Percentiles rank a stretch among this genome's conserved stretches.
These are phyloP conservation scores for Calonectria hawksworthii DNA, from an alignment of 2,329 filamentous ascomycete genomes.

Conservation along the genomic window DNA sequence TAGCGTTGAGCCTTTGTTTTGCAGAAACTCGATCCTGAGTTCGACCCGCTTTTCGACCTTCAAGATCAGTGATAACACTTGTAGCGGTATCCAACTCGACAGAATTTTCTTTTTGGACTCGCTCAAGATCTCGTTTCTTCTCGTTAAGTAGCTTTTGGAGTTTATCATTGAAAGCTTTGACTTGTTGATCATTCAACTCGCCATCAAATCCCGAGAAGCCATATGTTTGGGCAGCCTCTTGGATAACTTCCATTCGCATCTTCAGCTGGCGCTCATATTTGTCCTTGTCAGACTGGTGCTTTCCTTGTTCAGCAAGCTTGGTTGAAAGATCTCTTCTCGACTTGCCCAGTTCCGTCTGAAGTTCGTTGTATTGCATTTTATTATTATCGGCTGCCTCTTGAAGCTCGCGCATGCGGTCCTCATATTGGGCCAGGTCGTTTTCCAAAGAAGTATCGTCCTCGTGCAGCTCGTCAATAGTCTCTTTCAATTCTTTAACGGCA, in stretches of 20 bases:
- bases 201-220: conserved; percentile 88
- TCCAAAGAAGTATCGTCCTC: conserved; percentile 85
- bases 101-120: conserved; percentile 79
- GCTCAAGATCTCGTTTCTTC: conserved; percentile 84
- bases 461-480: conserved; percentile 80
- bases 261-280: conserved; percentile 86
- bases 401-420: conserved; percentile 78
- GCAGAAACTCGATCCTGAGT: conserved; percentile 82
- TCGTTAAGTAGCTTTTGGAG: conserved; percentile 82
- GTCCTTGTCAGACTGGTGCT: conserved; percentile 87
- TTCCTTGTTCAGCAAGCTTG: conserved; percentile 78
- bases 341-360: conserved; percentile 65
- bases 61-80: conserved; percentile 77
- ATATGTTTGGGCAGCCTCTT: conserved; percentile 81
- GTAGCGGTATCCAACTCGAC: conserved; percentile 83
- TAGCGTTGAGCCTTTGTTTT: conserved; percentile 78
- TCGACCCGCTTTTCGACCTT: conserved; percentile 79
- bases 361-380: conserved; percentile 74
- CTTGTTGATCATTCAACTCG: conserved; percentile 79
- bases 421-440: conserved; percentile 80
- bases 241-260: conserved; percentile 80
- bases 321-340: conserved; percentile 62
- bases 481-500: conserved; percentile 77
- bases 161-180: conserved; percentile 82
- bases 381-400: conserved; percentile 73